Percentiles rank a stretch among this genome's conserved stretches.
phyloP scores from a whole-genome alignment of 1,284 basidiomycete genomes.

The Cryptococcus maquisensis region DNA sequence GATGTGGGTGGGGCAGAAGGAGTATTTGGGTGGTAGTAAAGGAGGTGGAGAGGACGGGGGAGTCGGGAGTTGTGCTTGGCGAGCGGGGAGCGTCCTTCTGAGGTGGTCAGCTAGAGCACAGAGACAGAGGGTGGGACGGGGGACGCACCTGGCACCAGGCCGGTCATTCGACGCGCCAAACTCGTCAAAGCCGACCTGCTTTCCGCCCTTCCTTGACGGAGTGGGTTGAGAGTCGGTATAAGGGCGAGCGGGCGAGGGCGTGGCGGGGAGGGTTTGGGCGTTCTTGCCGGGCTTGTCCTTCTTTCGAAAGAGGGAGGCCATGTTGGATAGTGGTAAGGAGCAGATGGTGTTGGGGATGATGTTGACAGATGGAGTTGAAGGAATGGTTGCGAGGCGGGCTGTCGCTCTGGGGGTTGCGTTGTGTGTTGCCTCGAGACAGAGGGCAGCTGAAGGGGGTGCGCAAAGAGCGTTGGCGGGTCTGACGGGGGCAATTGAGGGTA shows the following conservation, averaged over 20 bases:
- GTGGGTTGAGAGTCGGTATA: not conserved
- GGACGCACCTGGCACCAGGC: not conserved
- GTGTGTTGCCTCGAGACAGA: not conserved
- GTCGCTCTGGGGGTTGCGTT: no score
- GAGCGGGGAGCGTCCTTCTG: constrained; percentile 5
- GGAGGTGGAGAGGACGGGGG: constrained; percentile 12
- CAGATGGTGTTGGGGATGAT: not conserved
- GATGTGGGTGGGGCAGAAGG: constrained; percentile 31
- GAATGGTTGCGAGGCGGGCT: not conserved
- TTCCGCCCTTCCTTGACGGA: not conserved
- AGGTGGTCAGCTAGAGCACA: not conserved
- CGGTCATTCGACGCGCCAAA: constrained; percentile 1
- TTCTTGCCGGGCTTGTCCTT: constrained; percentile 8
- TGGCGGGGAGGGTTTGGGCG: not conserved
- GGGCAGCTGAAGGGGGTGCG: not conserved
- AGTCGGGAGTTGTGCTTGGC: not conserved
- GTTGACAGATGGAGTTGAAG: not conserved
- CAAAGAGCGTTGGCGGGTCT: not conserved
- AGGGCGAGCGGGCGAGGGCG: not conserved
- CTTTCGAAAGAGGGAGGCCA: constrained; percentile 10
- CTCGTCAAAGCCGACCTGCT: constrained; percentile 1
- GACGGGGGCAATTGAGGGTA: not conserved
- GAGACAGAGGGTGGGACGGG: not conserved
- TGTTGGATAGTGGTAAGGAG: not conserved
- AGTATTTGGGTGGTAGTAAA: constrained; percentile 28